Percentiles rank a stretch among this genome's conserved stretches.
Conservation (phyloP, 2,329 filamentous ascomycete species). For the Nemania sp. region DNA sequence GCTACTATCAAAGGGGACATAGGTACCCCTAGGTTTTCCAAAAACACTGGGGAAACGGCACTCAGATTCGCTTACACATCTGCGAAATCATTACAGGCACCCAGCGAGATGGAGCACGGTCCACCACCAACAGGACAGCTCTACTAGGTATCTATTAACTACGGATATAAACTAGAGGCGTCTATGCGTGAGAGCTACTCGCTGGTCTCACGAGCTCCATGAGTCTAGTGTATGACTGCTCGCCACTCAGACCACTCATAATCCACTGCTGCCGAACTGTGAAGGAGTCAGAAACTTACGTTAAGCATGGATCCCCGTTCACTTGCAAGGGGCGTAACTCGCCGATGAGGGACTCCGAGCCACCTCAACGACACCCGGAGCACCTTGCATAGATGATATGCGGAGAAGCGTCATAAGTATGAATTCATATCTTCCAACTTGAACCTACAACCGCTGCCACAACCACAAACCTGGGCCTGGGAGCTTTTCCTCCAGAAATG, state of each 20-base stretch:
- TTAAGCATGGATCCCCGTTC: not conserved
- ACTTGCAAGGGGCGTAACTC: not conserved
- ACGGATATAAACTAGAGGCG: no score
- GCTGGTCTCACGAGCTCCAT: no score
- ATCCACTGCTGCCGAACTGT: not conserved
- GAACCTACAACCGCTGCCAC: not conserved
- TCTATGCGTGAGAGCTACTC: no score
- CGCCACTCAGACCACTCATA: not conserved
- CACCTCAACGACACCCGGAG: not conserved
- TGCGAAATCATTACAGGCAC: no score
- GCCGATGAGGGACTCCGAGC: not conserved
- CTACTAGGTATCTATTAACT: no score
- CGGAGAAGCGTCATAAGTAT: conserved; percentile 19
- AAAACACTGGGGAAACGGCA: no score
- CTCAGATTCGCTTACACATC: no score
- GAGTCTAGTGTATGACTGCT: no score
- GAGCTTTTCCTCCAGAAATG: conserved; percentile 4
- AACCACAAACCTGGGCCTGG: not conserved
- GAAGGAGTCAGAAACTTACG: conserved; percentile 1
- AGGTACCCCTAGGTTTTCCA: no score
- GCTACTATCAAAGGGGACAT: no score
- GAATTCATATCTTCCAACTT: conserved; percentile 11
- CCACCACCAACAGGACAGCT: not conserved
- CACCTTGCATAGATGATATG: not conserved
- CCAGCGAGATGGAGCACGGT: no score